Percentiles rank a stretch among this genome's conserved stretches.
Evolutionary conservation across 139 green algal species (phyloP).

Genomic region (Pleodorina starrii): DNA sequence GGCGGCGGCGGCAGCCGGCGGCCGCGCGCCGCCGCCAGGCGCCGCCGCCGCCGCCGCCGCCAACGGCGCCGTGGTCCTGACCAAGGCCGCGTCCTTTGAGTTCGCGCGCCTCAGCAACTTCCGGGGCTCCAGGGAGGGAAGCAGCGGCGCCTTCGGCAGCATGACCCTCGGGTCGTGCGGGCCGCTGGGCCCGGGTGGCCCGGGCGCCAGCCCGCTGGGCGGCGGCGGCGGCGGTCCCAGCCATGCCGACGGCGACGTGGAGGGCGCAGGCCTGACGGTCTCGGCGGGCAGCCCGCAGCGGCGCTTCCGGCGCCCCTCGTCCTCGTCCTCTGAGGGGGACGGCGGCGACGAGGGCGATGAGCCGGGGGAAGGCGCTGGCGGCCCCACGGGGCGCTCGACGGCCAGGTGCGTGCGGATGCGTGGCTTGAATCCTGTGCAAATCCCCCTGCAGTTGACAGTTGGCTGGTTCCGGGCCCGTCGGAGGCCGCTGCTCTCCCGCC

Average conservation of each 20-base stretch:
- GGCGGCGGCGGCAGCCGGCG: neutral
- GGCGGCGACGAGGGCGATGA: too few relatives aligned
- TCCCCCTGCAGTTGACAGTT: too few relatives aligned
- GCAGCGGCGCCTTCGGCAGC: neutral
- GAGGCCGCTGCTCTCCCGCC: too few relatives aligned
- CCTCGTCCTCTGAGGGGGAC: neutral
- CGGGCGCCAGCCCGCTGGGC: neutral
- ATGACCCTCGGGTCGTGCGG: neutral
- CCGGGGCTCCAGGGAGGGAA: neutral
- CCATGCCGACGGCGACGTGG: neutral
- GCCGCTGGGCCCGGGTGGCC: neutral
- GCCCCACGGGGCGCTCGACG: neutral
- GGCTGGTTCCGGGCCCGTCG: too few relatives aligned
- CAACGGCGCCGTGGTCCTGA: neutral
- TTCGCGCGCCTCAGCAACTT: neutral
- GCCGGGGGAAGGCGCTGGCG: neutral
- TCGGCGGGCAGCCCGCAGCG: neutral
- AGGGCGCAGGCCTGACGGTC: neutral
- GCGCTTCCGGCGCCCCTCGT: slow-evolving; percentile 4
- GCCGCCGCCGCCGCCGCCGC: neutral
- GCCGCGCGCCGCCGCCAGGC: neutral
- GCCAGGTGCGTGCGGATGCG: neutral
- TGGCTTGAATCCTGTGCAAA: too few relatives aligned
- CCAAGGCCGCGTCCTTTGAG: slow-evolving; percentile 14
- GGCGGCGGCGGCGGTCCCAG: neutral